Base-by-base conservation (phyloP, 1,139 yeast species). In the Nakaseomyces sp. region DNA sequence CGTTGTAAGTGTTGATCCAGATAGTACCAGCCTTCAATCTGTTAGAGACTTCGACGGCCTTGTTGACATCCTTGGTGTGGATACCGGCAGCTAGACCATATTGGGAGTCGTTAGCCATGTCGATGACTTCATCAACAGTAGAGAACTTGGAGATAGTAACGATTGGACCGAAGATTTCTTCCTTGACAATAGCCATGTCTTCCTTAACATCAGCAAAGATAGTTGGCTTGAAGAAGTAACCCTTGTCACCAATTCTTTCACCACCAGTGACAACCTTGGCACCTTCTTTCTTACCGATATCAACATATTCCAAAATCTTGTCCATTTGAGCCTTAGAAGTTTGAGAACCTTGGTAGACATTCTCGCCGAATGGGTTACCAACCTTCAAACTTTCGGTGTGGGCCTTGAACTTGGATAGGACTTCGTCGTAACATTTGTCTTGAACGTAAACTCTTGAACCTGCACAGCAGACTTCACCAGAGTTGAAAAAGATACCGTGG, bases 101-200 rank as follows among this genome's bases (percentile, higher is more conserved):
- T 42, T 72, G 73, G 36, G 83, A 70, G 60, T 74, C 73, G 61
- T 81, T 81, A 39, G 87, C 86, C 62, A 70, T 67, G 43, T 65
- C 63, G 48, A 81, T 65, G 42, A 71, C 87, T 58, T 81, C 85
- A 49, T 78, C 83, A 43, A 73, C 73, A 38, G 81, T 75, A 48
- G 70, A 68, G 65, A 81, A 81, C 65, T 79, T 80, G 54, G 78
- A 66, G 44, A 80, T 71, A 25, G 84, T 75, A 46, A 80, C 83
- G 48, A 81, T 81, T 26, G 89, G 89, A 41, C 89, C 96, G 57
- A 87, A 87, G 45, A 88, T 84, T 67, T 86, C 95, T 52, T 84
- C 93, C 55, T 69, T 72, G 47, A 80, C 81, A 55, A 84, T 79
- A 51, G 69, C 68, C 79, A 79, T 76, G 51, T 76, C 71, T 59